Conservation (phyloP, 768 basidiomycete species). For the Mycena haematopus region DNA sequence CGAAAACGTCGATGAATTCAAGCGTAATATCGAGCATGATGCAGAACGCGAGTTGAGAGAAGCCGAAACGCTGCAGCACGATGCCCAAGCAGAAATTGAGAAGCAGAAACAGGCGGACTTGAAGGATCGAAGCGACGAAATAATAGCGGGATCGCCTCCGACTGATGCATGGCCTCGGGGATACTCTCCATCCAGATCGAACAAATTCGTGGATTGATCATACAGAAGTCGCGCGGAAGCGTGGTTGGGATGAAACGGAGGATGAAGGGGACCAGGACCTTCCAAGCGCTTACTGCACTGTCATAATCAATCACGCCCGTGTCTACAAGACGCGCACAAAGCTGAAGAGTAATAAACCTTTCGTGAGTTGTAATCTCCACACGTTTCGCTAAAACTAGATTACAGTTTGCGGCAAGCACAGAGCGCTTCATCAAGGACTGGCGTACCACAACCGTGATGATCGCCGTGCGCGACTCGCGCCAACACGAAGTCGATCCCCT, state of each 20-base stretch:
- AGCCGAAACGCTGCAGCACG: constrained; percentile 34
- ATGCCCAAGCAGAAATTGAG: constrained; percentile 38
- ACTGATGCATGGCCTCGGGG: constrained; percentile 70
- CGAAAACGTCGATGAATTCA: constrained; percentile 45
- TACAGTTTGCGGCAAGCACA: constrained; percentile 63
- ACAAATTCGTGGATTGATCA: constrained; percentile 66
- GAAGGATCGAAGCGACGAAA: constrained; percentile 45
- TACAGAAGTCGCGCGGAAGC: constrained; percentile 58
- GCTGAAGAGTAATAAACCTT: constrained; percentile 52
- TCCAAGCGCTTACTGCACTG: constrained; percentile 67
- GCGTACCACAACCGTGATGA: constrained; percentile 61
- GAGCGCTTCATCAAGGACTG: constrained; percentile 75
- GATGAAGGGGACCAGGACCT: constrained; percentile 67
- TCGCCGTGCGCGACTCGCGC: constrained; percentile 68
- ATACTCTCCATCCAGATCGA: constrained; percentile 71
- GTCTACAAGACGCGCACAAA: constrained; percentile 55
- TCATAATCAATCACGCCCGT: constrained; percentile 50
- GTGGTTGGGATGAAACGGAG: constrained; percentile 58
- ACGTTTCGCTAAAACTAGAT: background rate
- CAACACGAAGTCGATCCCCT: constrained; percentile 69
- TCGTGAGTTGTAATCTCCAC: constrained; percentile 38
- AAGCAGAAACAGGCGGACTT: constrained; percentile 46
- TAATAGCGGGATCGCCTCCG: constrained; percentile 56
- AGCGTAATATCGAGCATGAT: constrained; percentile 43
- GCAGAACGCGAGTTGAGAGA: constrained; percentile 60